A percentile compares a stretch with the other conserved stretches of the same genome.
Conservation (phyloP, 805 yeast species). For the Suhomyces kilbournensis region DNA sequence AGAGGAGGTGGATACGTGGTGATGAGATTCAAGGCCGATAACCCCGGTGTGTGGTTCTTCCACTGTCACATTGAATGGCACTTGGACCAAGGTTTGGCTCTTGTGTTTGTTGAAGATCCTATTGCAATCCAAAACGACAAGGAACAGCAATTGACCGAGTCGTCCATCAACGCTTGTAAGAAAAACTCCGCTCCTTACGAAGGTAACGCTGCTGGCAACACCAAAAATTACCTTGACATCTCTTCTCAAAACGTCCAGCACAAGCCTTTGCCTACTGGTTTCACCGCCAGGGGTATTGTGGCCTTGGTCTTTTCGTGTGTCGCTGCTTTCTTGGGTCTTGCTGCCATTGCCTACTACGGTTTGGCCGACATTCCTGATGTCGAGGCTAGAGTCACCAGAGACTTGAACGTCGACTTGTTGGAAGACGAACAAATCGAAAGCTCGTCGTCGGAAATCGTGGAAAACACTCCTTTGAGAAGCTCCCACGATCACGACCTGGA, state of each 20-base stretch:
- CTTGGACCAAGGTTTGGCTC: slow-evolving; percentile 87
- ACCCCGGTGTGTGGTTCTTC: slow-evolving; percentile 99
- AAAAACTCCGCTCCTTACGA: slow-evolving; percentile 47
- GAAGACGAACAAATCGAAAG: slow-evolving; percentile 17
- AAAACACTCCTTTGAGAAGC: slow-evolving; percentile 5
- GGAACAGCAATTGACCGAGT: slow-evolving; percentile 58
- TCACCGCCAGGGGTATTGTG: slow-evolving; percentile 92
- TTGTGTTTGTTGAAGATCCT: slow-evolving; percentile 84
- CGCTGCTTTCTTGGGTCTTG: slow-evolving; percentile 81
- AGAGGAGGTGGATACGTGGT: slow-evolving; percentile 84
- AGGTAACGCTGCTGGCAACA: slow-evolving; percentile 92
- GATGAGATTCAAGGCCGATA: slow-evolving; percentile 83
- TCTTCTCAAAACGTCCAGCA: slow-evolving; percentile 72
- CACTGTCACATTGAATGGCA: slow-evolving; percentile 99
- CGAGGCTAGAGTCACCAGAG: slow-evolving; percentile 59
- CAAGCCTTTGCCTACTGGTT: slow-evolving; percentile 72
- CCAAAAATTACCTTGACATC: slow-evolving; percentile 60
- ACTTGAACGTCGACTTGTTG: slow-evolving; percentile 48
- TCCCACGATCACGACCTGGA: neutral
- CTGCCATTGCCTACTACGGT: slow-evolving; percentile 78
- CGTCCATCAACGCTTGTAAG: slow-evolving; percentile 59
- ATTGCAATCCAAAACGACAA: slow-evolving; percentile 49
- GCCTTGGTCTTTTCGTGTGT: slow-evolving; percentile 89
- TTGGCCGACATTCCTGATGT: slow-evolving; percentile 72
- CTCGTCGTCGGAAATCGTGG: slow-evolving; percentile 7